Percentiles rank a stretch among this genome's conserved stretches.
phyloP scores from a whole-genome alignment of 805 yeast genomes.

The Wickerhamomyces subpelliculosus region DNA sequence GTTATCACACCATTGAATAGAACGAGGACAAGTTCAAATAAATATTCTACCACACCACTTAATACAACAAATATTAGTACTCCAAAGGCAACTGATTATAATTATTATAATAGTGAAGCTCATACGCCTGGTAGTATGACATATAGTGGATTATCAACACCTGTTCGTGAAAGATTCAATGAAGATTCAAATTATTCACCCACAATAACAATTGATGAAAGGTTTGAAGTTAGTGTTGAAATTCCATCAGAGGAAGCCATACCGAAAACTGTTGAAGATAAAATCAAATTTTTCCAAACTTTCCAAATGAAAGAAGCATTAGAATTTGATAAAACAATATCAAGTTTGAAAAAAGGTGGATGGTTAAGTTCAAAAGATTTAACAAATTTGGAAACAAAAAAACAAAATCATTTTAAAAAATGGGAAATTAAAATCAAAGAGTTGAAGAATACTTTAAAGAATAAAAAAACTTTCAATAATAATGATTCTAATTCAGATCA shows the following conservation, averaged over 20 bases:
- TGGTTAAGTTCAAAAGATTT: conserved; percentile 19
- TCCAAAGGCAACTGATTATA: neutral
- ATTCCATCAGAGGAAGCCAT: conserved; percentile 8
- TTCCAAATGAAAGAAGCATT: conserved; percentile 14
- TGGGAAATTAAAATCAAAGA: conserved; percentile 17
- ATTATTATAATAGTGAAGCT: neutral
- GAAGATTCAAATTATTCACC: conserved; percentile 10
- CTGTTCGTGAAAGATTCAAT: neutral
- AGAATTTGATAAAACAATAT: conserved; percentile 14
- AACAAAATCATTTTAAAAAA: conserved; percentile 14
- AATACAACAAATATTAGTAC: neutral
- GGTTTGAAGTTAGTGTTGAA: conserved; percentile 17
- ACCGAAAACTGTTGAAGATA: conserved; percentile 13
- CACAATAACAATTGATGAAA: conserved; percentile 17
- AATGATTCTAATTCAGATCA: neutral
- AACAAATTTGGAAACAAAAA: conserved; percentile 10
- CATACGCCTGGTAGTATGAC: too few species aligned
- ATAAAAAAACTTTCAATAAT: neutral
- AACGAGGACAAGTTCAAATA: conserved; percentile 1
- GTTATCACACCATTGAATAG: neutral
- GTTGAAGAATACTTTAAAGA: conserved; percentile 1
- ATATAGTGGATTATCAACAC: too few species aligned
- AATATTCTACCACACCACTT: neutral
- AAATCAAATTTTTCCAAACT: conserved; percentile 11
- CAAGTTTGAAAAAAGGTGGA: conserved; percentile 15